A percentile compares a stretch with the other conserved stretches of the same genome.
These are phyloP conservation scores for Stipa capillata DNA, from an alignment of 176 grass and related monocot species.

Conservation along the genomic window DNA sequence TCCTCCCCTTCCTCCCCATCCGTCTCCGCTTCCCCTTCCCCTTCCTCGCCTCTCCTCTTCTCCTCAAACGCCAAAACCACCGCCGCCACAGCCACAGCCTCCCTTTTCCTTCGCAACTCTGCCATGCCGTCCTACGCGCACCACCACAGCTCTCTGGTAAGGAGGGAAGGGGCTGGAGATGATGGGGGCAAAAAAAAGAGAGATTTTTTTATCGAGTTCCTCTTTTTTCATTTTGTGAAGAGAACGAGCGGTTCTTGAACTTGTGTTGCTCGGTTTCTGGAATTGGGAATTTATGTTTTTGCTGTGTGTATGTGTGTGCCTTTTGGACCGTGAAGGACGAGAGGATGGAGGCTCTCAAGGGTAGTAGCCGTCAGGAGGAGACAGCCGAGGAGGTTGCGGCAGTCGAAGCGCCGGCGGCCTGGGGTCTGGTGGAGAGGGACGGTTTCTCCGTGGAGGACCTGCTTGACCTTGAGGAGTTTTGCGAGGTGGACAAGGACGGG, in stretches of 20 bases:
- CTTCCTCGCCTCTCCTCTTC: constrained; percentile 14
- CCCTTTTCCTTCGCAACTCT: not conserved
- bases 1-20: constrained; percentile 4
- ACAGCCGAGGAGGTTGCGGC: not conserved
- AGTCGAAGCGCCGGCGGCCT: not conserved
- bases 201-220: not conserved
- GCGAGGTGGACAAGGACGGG: constrained; percentile 38
- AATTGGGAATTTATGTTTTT: constrained; percentile 27
- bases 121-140: constrained; percentile 44
- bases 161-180: not conserved
- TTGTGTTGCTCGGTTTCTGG: not conserved
- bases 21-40: constrained; percentile 15
- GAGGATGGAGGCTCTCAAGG: constrained; percentile 52
- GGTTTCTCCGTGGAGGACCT: constrained; percentile 84
- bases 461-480: constrained; percentile 75
- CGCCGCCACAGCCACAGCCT: not conserved
- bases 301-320: not conserved
- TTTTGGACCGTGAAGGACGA: constrained; percentile 28
- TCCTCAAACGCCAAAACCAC: not conserved
- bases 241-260: not conserved
- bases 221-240: not conserved
- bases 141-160: constrained; percentile 40
- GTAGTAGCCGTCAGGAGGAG: constrained; percentile 28
- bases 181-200: not conserved
- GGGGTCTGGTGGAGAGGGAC: constrained; percentile 27